Base-by-base conservation (phyloP, 2,329 filamentous ascomycete genomes). In the Xylariaceae sp. region DNA sequence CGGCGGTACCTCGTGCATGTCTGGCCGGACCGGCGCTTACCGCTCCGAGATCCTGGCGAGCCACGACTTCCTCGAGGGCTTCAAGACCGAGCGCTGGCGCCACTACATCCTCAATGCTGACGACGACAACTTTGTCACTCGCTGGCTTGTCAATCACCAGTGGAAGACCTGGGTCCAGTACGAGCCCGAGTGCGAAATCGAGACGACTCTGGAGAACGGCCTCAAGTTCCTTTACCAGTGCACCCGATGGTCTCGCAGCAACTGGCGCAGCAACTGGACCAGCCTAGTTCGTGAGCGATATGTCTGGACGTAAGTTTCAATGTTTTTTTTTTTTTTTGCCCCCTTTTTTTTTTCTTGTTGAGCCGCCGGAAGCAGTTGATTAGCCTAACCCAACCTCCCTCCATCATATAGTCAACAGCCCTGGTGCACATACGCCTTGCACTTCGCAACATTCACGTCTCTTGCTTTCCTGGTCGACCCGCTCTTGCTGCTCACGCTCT, bases 111-210 rank as follows among this genome's bases (percentile, higher is more conserved):
- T 97, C 58, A 96, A 96, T 68, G 91, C 92, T 30, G 92, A 97
- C 72, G 92, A 97, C 71, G 92, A 97, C 78, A 97, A 97, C 74
- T 97, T 96, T 74, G 89, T 97, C 64, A 96, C 92, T 5, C 86
- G 92, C 55, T 97, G 92, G 92, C 81, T 97, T 67, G 91, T 96
- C 63, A 88, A 85, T 61, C 87, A 96, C 74, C 81, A 86, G 63
- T 95, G 90, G 89, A 90, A 95, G 74, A 96, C 91, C 27, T 92
- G 89, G 79, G 88, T 96, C 71, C 92, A 97, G 74, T 96, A 96
- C 74, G 87, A 96, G 70, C 83, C 81, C 47, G 89, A 95, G 68
- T 95, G 89, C 65, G 89, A 95, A 72, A 87, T 97, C 57, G 86
- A 94, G 75, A 97, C 92, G 30, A 96, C 91, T 2, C 79, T 97